These are phyloP conservation scores for Claviceps purpurea DNA, from an alignment of 2,329 filamentous ascomycete genomes.

Conservation along the genomic window DNA sequence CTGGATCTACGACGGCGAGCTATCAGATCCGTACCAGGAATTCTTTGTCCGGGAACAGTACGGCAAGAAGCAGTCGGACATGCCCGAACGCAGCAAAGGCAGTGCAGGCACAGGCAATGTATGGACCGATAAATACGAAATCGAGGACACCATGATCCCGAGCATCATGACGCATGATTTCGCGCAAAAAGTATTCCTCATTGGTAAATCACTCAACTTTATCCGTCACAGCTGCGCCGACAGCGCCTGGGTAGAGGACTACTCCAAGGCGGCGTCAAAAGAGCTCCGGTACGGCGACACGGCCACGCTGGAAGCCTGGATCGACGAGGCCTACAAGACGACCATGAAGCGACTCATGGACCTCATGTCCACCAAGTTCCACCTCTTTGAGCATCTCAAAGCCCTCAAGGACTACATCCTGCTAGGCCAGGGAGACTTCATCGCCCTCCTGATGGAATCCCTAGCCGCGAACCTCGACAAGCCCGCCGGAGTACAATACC, in stretches of 20 bases:
- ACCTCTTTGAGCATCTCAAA: conserved; percentile 80
- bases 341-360: conserved; percentile 92
- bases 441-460: conserved; percentile 92
- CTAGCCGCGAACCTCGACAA: conserved; percentile 84
- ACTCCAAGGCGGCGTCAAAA: conserved; percentile 85
- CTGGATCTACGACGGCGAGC: conserved; percentile 97
- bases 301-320: conserved; percentile 78
- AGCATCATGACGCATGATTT: conserved; percentile 90
- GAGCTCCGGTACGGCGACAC: conserved; percentile 89
- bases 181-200: conserved; percentile 90
- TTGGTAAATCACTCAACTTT: conserved; percentile 96
- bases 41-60: conserved; percentile 89
- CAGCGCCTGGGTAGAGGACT: conserved; percentile 86
- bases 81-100: conserved; percentile 36
- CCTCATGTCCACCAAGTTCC: conserved; percentile 91
- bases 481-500: conserved; percentile 91
- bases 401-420: conserved; percentile 92
- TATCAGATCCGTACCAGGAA: conserved; percentile 89
- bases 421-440: conserved; percentile 92
- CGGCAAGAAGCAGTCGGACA: conserved; percentile 27
- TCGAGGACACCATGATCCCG: conserved; percentile 75
- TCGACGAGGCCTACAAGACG: conserved; percentile 93
- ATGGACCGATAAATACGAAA: conserved; percentile 94
- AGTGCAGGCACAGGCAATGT: conserved; percentile 56
- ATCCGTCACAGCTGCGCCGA: conserved; percentile 93